Evolutionary conservation across 2,329 filamentous ascomycete species (phyloP), one percentile per base, ranked within the genome.

Genomic region (Phyllosticta capitalensis): DNA sequence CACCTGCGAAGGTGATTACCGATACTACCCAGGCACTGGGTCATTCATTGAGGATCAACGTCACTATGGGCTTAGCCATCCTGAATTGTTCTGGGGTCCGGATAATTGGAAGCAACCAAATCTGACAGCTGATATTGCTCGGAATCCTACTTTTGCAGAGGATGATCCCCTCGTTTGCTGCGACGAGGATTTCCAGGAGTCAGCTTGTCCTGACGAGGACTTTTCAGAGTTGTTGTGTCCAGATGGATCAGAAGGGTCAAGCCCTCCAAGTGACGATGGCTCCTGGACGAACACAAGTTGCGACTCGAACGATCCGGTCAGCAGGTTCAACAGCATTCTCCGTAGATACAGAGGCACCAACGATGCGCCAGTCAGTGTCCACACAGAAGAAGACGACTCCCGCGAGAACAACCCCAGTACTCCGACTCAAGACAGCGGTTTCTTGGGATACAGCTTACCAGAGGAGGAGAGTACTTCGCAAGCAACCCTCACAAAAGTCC

Each of bases 391-490:
- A 45, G 38, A 45, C 38, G 14, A n/a, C 14, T 2, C 38, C 1
- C 38, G 38, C 38, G 38, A 45, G 5, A 45, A n/a, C 38, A 45
- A 45, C 17, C 38, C 38, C 38, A 45, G 38, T 45, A 45, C 38
- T 45, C 38, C 38, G 17, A 45, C 38, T n/a, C 38, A 45, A 45
- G 38, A 45, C 22, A 49, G 52, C 24, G 67, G 68, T 6, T 72
- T 74, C 57, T 66, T 72, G 45, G 65, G 65, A 14, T 72, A 71
- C 61, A 70, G 65, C 50, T 64, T 73, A 0, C 68, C 70, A 1
- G 65, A 68, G 10, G 66, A 69, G 19, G 66, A 69, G 9, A 65
- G 61, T 0, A 61, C 53, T 2, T 68, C 67, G 10, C 69, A 72
- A 45, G 56, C 56, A 17, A 72, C 67, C 3, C 63, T 71, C 10